Base-by-base conservation (phyloP, 2,329 filamentous ascomycete species). In the Nemania bipapillata region DNA sequence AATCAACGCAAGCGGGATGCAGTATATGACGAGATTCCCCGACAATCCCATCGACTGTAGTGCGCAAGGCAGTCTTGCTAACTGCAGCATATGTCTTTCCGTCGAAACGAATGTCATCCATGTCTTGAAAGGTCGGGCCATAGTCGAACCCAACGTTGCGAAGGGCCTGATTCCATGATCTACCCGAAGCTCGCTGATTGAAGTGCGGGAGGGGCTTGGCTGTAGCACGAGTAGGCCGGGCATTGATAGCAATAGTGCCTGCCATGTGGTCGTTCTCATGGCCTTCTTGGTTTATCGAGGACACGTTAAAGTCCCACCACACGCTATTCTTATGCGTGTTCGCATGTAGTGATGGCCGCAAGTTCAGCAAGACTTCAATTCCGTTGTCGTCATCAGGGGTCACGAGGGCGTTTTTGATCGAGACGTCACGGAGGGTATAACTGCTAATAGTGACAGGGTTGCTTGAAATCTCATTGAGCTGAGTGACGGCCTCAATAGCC, bases 391-490 rank as follows among this genome's bases (percentile, higher is more conserved):
- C 57, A 24, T 73, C 66, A 11, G 73, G 72, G 2, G 75, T 45
- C 1, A 74, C 68, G 9, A 76, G 65, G 3, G 75, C 75, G 0
- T 58, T 68, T 32, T 69, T 63, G 52, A 76, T 75, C 32, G 67
- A 53, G 4, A 77, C 60, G 49, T 77, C 71, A 11, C 69, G 65
- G 17, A 75, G 3, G 8, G 45, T 37, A n/a, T 66, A 59, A 30
- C 63, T 56, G 1, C 30, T n/a, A 50, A 57, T 57, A 1, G 24
- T n/a, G 8, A n/a, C 28, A 5, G 26, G 28, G 2, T 53, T 11
- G 26, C 64, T 50, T 2, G 42, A 40, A 4, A 8, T 37, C 24
- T 55, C 49, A 7, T 28, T 55, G 22, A 65, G 3, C 40, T 66
- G 63, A 3, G 9, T 24, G 3, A 61, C 15, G 8, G 63, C 63